These are phyloP conservation scores for Pelomyxa schiedti DNA, from an alignment of 78 protist genomes.

Conservation along the genomic window DNA sequence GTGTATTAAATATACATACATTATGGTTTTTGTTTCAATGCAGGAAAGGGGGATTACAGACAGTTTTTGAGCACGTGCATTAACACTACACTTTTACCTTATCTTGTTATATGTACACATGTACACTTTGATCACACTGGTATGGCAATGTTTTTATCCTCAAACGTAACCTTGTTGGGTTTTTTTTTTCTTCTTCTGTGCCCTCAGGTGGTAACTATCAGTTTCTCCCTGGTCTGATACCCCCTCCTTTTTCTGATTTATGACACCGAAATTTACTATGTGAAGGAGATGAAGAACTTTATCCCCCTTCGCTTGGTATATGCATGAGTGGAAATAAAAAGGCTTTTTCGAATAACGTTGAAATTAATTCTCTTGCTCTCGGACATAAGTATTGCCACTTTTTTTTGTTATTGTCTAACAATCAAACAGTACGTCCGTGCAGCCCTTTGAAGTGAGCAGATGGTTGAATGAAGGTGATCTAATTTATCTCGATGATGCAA, in stretches of 20 bases:
- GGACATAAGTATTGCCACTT: too few relatives aligned
- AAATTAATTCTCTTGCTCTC: background rate
- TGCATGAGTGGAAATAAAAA: background rate
- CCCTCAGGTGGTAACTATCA: too few relatives aligned
- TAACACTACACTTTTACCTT: background rate
- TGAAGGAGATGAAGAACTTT: background rate
- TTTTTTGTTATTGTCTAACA: too few relatives aligned
- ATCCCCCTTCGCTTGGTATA: background rate
- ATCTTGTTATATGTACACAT: conserved; percentile 8
- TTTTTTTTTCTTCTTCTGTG: too few relatives aligned
- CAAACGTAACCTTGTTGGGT: too few relatives aligned
- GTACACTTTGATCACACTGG: conserved; percentile 17
- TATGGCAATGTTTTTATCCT: too few relatives aligned
- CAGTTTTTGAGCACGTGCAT: background rate
- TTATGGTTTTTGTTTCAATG: too few relatives aligned
- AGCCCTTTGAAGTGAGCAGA: background rate
- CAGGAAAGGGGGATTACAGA: too few relatives aligned
- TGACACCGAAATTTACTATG: too few relatives aligned
- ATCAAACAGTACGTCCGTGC: background rate
- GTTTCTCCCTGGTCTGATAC: too few relatives aligned
- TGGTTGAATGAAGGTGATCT: conserved; percentile 12
- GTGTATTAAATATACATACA: too few relatives aligned
- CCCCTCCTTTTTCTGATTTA: too few relatives aligned
- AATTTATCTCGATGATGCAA: background rate
- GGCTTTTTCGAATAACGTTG: background rate